phyloP scores from a whole-genome alignment of 345 rosid genomes.

The Hibiscus syriacus region DNA sequence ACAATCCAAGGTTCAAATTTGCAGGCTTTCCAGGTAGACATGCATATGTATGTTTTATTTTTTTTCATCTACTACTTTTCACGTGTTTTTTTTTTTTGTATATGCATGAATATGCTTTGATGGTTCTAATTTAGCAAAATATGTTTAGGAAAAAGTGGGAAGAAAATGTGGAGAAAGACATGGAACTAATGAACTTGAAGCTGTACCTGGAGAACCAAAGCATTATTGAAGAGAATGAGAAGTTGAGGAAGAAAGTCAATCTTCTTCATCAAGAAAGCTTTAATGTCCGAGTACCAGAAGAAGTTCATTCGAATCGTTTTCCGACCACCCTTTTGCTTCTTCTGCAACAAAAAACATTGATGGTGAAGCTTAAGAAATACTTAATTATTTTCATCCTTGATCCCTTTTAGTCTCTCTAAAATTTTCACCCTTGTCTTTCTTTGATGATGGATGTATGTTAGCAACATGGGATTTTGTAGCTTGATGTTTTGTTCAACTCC shows the following conservation, averaged over 20 bases:
- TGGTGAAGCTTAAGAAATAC: conserved; percentile 1
- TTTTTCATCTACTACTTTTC: background rate
- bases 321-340: conserved; percentile 22
- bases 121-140: background rate
- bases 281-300: conserved; percentile 37
- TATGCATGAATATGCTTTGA: background rate
- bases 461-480: too few species aligned
- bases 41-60: background rate
- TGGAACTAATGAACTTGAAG: conserved; percentile 51
- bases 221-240: conserved; percentile 58
- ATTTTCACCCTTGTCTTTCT: background rate
- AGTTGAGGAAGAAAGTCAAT: conserved; percentile 44
- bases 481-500: too few species aligned
- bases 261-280: conserved; percentile 52
- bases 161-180: conserved; percentile 25
- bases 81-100: background rate
- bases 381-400: background rate
- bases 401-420: background rate
- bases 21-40: conserved; percentile 35
- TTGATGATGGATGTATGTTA: too few species aligned
- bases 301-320: conserved; percentile 33
- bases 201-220: conserved; percentile 51
- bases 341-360: conserved; percentile 4
- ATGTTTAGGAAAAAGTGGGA: conserved; percentile 23
- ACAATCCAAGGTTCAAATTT: conserved; percentile 35